Evolutionary conservation across 352 stramenopile genomes (phyloP), one percentile per base, ranked within the genome.

Genomic region (Globisporangium cystogenes): DNA sequence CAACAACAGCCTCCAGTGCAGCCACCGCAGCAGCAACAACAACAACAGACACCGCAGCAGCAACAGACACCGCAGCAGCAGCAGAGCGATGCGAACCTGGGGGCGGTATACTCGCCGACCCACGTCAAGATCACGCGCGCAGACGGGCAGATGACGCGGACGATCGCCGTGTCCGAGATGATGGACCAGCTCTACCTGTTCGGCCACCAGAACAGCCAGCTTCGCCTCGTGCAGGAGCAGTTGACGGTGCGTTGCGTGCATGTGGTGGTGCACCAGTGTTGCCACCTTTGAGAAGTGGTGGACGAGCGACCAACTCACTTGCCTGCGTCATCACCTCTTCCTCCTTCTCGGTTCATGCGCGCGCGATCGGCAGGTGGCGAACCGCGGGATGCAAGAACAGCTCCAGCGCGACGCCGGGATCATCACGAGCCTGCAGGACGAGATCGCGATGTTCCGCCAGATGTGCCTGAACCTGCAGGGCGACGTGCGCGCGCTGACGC

Each of bases 391-490:
- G 23, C 76, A 89, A 60, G 81, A 91, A 53, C 76, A 86, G 51
- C 49, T 86, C 47, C 76, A 87, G 59, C 74, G 60, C 23, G 74
- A 82, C 47, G 65, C 67, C 21, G 78, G 82, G 40, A 74, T 89
- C 45, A 82, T 89, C 55, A 68, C 48, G 16, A 59, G 72, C 2
- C 70, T 92, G 31, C 76, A 87, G 64, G 86, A 90, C 62, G 82
- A 92, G 66, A 74, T 90, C 52, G 62, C 76, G 27, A 87, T 92
- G 75, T 90, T 90, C 54, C 78, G 76, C 43, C 74, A 90, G 56
- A 87, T 92, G 74, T 92, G 82, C 60, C 60, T 90, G 45, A 90
- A 79, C 54, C 68, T 90, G 37, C 82, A 92, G 64, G 57, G 71
- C 27, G 76, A 92, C 72, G 82, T 92, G 52, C 64, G 70, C 70